phyloP scores from a whole-genome alignment of 176 grass and related monocot genomes.

The Cocos nucifera region DNA sequence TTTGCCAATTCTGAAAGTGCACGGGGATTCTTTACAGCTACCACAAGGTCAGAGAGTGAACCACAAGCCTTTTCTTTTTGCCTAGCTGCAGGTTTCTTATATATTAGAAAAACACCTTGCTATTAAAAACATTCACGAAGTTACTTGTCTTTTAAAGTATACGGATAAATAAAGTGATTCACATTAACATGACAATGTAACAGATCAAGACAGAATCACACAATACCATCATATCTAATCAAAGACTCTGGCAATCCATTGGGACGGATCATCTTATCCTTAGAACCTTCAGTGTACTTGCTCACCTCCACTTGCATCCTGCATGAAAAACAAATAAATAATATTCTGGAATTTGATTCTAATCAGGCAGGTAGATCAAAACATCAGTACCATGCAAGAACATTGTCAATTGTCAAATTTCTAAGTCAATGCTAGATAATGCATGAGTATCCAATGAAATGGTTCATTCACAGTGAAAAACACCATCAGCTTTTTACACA shows the following conservation, averaged over 20 bases:
- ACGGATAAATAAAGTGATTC: too few species aligned
- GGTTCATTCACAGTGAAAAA: too few species aligned
- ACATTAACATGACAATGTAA: neutral
- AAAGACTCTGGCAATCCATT: slow-evolving; percentile 89
- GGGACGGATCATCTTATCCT: slow-evolving; percentile 64
- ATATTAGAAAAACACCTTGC: neutral
- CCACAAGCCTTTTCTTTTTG: slow-evolving; percentile 75
- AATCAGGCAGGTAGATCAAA: neutral
- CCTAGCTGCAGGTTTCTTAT: slow-evolving; percentile 36
- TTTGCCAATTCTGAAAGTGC: slow-evolving; percentile 53
- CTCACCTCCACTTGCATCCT: slow-evolving; percentile 99
- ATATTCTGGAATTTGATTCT: neutral
- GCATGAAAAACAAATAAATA: slow-evolving; percentile 12
- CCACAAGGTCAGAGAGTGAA: slow-evolving; percentile 69
- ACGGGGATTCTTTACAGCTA: slow-evolving; percentile 60
- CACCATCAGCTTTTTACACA: too few species aligned
- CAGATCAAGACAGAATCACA: neutral
- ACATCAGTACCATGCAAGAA: neutral
- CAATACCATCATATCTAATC: slow-evolving; percentile 81
- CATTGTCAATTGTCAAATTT: neutral
- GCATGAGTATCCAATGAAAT: too few species aligned
- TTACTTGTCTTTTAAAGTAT: too few species aligned
- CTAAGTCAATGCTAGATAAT: neutral
- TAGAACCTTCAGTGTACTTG: slow-evolving; percentile 82
- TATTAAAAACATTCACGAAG: too few species aligned